Evolutionary conservation across 148 eudicot genomes (phyloP).

Genomic region (Agrostemma githago): DNA sequence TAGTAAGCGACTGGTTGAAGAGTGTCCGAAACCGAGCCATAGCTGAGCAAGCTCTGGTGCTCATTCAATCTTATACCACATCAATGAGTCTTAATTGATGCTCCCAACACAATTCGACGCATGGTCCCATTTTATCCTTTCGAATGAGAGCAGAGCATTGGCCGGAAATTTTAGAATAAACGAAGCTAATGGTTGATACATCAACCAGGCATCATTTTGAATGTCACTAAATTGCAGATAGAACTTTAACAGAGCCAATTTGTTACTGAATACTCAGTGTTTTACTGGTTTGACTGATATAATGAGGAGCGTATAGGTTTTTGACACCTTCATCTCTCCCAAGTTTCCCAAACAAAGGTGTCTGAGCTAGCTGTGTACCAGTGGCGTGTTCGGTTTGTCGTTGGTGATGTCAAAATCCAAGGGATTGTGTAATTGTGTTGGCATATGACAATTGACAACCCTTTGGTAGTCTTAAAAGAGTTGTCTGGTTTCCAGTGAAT

Average conservation of each 20-base stretch:
- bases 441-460: too few relatives aligned
- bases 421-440: too few relatives aligned
- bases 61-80: constrained; percentile 71
- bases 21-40: constrained; percentile 74
- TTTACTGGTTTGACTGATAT: constrained; percentile 4
- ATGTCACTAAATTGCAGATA: background rate
- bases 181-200: constrained; percentile 4
- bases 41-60: constrained; percentile 72
- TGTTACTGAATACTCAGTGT: background rate
- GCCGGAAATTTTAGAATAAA: constrained; percentile 11
- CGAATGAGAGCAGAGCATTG: background rate
- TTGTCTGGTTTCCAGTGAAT: too few relatives aligned
- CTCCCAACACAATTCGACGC: background rate
- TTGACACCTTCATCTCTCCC: background rate
- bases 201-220: constrained; percentile 14
- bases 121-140: background rate
- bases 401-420: too few relatives aligned
- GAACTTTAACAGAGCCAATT: background rate
- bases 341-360: background rate
- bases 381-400: too few relatives aligned
- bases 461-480: too few relatives aligned
- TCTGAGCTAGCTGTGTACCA: too few relatives aligned
- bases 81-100: constrained; percentile 54
- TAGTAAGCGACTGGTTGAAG: constrained; percentile 63
- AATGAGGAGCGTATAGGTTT: constrained; percentile 3